Evolutionary conservation across 805 yeast species (phyloP).

Genomic region (Pichia heedii): DNA sequence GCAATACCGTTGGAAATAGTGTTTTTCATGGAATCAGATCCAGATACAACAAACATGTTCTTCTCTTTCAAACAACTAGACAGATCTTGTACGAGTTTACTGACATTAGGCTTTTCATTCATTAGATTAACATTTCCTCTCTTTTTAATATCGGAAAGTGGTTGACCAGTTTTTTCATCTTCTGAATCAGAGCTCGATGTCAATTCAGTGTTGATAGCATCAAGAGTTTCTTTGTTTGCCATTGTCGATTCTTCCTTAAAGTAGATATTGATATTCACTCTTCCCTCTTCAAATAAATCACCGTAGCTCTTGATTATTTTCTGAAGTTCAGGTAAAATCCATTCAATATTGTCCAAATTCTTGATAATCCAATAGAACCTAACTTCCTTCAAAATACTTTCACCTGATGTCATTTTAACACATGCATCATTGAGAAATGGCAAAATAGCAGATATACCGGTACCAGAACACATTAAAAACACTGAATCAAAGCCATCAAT

Average conservation of each 20-base stretch:
- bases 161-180: background rate
- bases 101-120: conserved; percentile 12
- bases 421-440: conserved; percentile 31
- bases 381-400: conserved; percentile 21
- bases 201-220: background rate
- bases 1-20: conserved; percentile 34
- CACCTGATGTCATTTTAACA: conserved; percentile 13
- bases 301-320: conserved; percentile 25
- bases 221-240: background rate
- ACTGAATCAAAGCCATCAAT: conserved; percentile 36
- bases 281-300: conserved; percentile 13
- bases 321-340: conserved; percentile 34
- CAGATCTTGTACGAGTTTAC: conserved; percentile 10
- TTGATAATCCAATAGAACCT: conserved; percentile 39
- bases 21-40: conserved; percentile 33
- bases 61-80: conserved; percentile 18
- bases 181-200: background rate
- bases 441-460: conserved; percentile 42
- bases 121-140: conserved; percentile 1
- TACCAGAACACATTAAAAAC: conserved; percentile 37
- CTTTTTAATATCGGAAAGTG: background rate
- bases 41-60: conserved; percentile 38
- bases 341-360: conserved; percentile 25
- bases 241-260: conserved; percentile 1
- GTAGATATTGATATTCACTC: conserved; percentile 14